These are phyloP conservation scores for Linanthus parryae DNA, from an alignment of 148 eudicot genomes.

Conservation along the genomic window DNA sequence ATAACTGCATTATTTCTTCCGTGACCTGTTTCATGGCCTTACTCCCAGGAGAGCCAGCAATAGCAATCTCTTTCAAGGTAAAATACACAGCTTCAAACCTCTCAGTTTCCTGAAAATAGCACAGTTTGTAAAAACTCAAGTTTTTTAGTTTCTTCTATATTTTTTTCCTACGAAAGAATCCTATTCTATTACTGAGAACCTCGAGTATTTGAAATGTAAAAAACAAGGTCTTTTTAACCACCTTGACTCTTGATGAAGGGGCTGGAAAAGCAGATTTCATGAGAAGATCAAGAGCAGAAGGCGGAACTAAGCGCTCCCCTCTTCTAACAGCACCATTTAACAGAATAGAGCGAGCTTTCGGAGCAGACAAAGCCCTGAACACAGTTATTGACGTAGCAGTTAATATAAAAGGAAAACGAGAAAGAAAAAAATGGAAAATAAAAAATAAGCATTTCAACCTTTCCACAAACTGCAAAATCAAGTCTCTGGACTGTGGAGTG, in stretches of 20 bases:
- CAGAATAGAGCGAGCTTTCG: constrained; percentile 49
- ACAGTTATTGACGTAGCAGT: background rate
- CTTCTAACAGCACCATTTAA: constrained; percentile 55
- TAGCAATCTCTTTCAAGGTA: too few relatives aligned
- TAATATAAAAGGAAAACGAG: background rate
- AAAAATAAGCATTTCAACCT: constrained; percentile 44
- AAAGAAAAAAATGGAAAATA: background rate
- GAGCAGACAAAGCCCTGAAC: constrained; percentile 41
- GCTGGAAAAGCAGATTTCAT: constrained; percentile 58
- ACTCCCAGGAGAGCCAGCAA: too few relatives aligned
- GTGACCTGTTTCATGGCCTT: too few relatives aligned
- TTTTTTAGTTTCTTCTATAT: too few relatives aligned
- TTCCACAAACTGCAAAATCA: constrained; percentile 54
- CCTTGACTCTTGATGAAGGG: constrained; percentile 46
- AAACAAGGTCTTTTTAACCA: too few relatives aligned
- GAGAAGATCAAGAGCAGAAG: constrained; percentile 45
- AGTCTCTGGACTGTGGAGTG: constrained; percentile 49
- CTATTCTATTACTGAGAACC: too few relatives aligned
- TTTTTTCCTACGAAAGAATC: too few relatives aligned
- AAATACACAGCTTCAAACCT: too few relatives aligned
- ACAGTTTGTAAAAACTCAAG: background rate
- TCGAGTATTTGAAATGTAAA: too few relatives aligned
- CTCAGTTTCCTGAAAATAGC: too few relatives aligned
- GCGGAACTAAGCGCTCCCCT: constrained; percentile 64
- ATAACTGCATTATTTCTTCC: too few relatives aligned